phyloP scores from a whole-genome alignment of 139 green algal species.

The Chlorella vulgaris region DNA sequence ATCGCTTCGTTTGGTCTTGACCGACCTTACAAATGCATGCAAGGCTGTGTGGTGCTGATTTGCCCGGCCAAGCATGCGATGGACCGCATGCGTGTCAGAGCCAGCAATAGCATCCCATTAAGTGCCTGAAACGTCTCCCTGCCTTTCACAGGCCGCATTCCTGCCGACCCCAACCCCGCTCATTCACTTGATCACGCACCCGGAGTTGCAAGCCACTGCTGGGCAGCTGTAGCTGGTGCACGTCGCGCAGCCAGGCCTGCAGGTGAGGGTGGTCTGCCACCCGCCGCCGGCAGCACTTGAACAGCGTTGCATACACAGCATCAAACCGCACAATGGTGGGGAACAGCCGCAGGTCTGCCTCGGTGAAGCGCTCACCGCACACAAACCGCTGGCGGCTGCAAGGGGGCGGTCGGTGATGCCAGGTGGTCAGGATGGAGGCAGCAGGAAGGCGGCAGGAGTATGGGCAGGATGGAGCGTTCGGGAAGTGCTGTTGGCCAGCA shows the following conservation, averaged over 20 bases:
- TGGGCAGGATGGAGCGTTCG: background rate
- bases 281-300: constrained; percentile 81
- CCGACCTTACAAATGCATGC: too few species aligned
- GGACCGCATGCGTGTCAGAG: too few species aligned
- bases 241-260: constrained; percentile 79
- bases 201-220: constrained; percentile 18
- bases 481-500: too few species aligned
- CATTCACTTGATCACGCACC: background rate
- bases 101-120: too few species aligned
- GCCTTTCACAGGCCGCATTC: too few species aligned
- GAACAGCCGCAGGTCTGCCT: constrained; percentile 86
- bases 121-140: too few species aligned
- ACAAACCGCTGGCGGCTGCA: constrained; percentile 64
- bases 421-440: too few species aligned
- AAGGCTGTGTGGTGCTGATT: too few species aligned
- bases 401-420: too few species aligned
- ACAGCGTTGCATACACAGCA: constrained; percentile 81
- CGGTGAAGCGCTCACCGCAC: constrained; percentile 80
- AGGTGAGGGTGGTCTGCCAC: constrained; percentile 83
- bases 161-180: too few species aligned
- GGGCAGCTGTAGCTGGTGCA: constrained; percentile 65
- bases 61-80: too few species aligned
- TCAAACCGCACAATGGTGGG: constrained; percentile 86
- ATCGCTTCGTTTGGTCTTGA: too few species aligned
- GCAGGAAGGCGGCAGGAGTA: background rate